Evolutionary conservation across 345 rosid species (phyloP).

Genomic region (Durio zibethinus): DNA sequence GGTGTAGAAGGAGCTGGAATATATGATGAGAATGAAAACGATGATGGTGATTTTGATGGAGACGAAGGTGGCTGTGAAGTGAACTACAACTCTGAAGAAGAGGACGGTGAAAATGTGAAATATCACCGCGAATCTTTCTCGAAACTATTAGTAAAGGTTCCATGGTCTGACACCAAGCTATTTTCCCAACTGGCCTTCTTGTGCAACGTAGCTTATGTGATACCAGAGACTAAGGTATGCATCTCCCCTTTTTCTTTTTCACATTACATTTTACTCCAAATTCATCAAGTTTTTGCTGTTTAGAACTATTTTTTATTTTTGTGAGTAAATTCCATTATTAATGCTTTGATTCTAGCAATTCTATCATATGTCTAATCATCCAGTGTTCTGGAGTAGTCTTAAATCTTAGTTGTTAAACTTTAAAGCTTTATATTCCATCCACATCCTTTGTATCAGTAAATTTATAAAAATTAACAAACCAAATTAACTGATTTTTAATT

Average conservation of each 20-base stretch:
- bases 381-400: background rate
- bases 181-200: slow-evolving; percentile 80
- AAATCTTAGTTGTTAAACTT: background rate
- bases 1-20: slow-evolving; percentile 20
- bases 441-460: background rate
- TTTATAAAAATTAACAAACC: background rate
- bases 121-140: slow-evolving; percentile 54
- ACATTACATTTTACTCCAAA: background rate
- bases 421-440: background rate
- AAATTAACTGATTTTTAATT: background rate
- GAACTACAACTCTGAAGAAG: slow-evolving; percentile 47
- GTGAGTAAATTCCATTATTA: background rate
- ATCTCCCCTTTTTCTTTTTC: background rate
- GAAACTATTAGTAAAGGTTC: slow-evolving; percentile 40
- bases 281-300: background rate
- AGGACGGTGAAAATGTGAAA: slow-evolving; percentile 16
- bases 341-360: background rate
- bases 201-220: slow-evolving; percentile 83
- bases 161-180: slow-evolving; percentile 62
- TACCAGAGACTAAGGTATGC: slow-evolving; percentile 58
- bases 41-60: slow-evolving; percentile 32
- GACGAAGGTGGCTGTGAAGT: slow-evolving; percentile 49
- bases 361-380: background rate
- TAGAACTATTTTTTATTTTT: background rate
- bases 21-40: slow-evolving; percentile 17